Evolutionary conservation across 2,329 filamentous ascomycete species (phyloP).

Genomic region (Trichoderma harzianum): DNA sequence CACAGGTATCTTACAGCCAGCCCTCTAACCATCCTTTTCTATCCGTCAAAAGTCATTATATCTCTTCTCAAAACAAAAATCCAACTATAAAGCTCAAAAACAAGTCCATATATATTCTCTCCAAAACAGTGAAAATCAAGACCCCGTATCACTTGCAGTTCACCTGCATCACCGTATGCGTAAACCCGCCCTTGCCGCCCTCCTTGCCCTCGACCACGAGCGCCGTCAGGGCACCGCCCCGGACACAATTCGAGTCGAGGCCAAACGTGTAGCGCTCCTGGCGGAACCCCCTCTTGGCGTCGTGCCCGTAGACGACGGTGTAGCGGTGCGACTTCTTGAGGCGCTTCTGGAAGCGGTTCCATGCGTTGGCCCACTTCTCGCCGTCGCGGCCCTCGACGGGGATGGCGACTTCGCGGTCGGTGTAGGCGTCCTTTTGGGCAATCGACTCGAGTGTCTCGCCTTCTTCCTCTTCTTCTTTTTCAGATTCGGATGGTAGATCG

Average conservation of each 20-base stretch:
- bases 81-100: too few species aligned
- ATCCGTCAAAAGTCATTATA: not conserved
- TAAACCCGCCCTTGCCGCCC: slow-evolving; percentile 32
- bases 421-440: slow-evolving; percentile 18
- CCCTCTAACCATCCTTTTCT: not conserved
- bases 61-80: not conserved
- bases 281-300: slow-evolving; percentile 66
- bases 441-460: slow-evolving; percentile 5
- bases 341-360: slow-evolving; percentile 51
- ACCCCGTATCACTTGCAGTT: slow-evolving; percentile 31
- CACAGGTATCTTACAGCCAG: not conserved
- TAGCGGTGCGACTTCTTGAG: slow-evolving; percentile 38
- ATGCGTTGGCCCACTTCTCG: slow-evolving; percentile 64
- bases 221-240: slow-evolving; percentile 71
- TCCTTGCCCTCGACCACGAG: slow-evolving; percentile 62
- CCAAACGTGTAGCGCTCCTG: slow-evolving; percentile 70
- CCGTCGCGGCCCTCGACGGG: slow-evolving; percentile 48
- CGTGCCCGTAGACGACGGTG: slow-evolving; percentile 85
- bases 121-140: not conserved
- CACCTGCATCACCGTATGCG: slow-evolving; percentile 41
- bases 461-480: slow-evolving; percentile 17
- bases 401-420: slow-evolving; percentile 33
- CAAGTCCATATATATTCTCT: not conserved
- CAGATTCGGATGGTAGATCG: slow-evolving; percentile 19
- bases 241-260: slow-evolving; percentile 78